Evolutionary conservation across 441 rosid species (phyloP).

Genomic region (Oxalis stricta): DNA sequence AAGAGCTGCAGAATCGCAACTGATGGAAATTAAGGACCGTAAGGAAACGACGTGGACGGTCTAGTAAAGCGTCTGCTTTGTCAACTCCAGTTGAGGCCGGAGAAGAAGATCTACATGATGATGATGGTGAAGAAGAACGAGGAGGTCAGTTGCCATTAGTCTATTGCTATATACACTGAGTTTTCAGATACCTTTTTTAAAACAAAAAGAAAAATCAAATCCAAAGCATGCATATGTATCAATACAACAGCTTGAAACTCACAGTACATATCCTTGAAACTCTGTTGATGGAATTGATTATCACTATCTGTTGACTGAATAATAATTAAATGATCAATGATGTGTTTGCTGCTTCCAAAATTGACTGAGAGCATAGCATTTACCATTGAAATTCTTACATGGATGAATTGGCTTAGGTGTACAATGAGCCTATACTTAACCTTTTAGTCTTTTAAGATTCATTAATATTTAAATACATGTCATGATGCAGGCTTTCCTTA

Average conservation of each 20-base stretch:
- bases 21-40: slow-evolving; percentile 68
- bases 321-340: too few species aligned
- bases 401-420: background rate
- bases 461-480: background rate
- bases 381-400: background rate
- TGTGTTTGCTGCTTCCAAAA: too few species aligned
- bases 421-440: background rate
- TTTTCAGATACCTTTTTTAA: too few species aligned
- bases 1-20: slow-evolving; percentile 70
- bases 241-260: too few species aligned
- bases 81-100: slow-evolving; percentile 76
- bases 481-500: slow-evolving; percentile 73
- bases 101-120: slow-evolving; percentile 73
- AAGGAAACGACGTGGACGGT: slow-evolving; percentile 75
- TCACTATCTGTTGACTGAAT: too few species aligned
- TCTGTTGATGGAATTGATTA: too few species aligned
- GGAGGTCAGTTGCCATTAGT: slow-evolving; percentile 45
- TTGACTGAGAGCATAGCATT: too few species aligned
- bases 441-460: background rate
- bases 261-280: too few species aligned
- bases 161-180: background rate
- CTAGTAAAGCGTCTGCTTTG: slow-evolving; percentile 60
- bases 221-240: too few species aligned
- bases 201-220: too few species aligned
- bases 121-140: slow-evolving; percentile 90